A percentile compares a stretch with the other conserved stretches of the same genome.
phyloP scores from a whole-genome alignment of 495 filamentous ascomycete genomes.

The Lepraria neglecta region DNA sequence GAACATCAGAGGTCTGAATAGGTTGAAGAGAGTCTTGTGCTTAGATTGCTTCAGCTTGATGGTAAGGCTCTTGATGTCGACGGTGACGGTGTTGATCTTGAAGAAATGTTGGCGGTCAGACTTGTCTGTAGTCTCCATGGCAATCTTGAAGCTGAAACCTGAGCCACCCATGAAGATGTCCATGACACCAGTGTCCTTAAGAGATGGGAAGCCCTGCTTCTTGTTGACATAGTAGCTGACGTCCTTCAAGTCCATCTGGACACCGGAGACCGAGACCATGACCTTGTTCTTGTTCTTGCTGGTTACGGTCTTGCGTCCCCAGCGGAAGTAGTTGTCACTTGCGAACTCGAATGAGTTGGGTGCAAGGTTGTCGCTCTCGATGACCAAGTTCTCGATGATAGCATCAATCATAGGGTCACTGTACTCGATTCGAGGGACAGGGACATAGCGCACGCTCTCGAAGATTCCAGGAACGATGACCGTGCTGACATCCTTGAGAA shows the following conservation, averaged over 20 bases:
- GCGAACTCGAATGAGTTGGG: constrained; percentile 89
- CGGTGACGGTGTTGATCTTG: constrained; percentile 84
- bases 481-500: constrained; percentile 80
- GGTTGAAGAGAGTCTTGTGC: constrained; percentile 81
- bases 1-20: constrained; percentile 85
- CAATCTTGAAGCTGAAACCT: constrained; percentile 88
- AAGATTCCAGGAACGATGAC: constrained; percentile 81
- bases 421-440: constrained; percentile 90
- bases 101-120: constrained; percentile 76
- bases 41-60: constrained; percentile 91
- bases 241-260: constrained; percentile 83
- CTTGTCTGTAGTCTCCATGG: constrained; percentile 73
- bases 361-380: constrained; percentile 96
- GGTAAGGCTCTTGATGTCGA: constrained; percentile 75
- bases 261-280: constrained; percentile 76
- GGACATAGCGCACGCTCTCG: constrained; percentile 85
- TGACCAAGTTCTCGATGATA: constrained; percentile 85
- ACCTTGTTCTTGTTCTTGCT: constrained; percentile 78
- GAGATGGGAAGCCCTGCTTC: constrained; percentile 89
- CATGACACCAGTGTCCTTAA: constrained; percentile 84
- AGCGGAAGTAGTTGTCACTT: constrained; percentile 92
- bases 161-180: constrained; percentile 84
- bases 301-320: constrained; percentile 77
- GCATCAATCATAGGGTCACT: constrained; percentile 79
- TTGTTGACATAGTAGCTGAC: constrained; percentile 93